Evolutionary conservation across 2,329 filamentous ascomycete species (phyloP).

Genomic region (Aureobasidium sp.): DNA sequence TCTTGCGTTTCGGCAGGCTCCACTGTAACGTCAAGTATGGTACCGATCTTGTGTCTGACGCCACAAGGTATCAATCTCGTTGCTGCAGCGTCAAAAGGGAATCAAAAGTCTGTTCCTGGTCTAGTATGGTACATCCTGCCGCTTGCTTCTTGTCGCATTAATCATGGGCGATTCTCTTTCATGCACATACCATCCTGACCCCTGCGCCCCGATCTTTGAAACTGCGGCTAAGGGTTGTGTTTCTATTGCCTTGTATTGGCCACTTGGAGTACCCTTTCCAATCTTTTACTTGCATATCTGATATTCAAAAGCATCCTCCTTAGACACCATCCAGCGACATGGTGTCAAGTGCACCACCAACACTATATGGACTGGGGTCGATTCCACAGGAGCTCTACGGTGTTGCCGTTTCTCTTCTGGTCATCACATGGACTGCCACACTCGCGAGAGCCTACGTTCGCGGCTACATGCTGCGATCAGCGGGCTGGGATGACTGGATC

Average conservation of each 20-base stretch:
- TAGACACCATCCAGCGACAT: neutral
- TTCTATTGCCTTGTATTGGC: neutral
- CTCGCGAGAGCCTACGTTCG: conserved; percentile 11
- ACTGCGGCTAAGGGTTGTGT: neutral
- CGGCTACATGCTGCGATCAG: neutral
- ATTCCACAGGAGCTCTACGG: neutral
- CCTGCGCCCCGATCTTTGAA: neutral
- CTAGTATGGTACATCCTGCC: neutral
- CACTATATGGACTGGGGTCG: neutral
- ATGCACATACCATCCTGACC: neutral
- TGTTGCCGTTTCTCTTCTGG: neutral
- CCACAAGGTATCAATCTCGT: neutral
- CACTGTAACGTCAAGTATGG: neutral
- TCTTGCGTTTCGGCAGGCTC: neutral
- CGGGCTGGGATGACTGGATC: neutral
- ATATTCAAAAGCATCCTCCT: neutral
- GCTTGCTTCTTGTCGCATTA: neutral
- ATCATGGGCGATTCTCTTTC: neutral
- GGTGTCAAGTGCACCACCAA: neutral
- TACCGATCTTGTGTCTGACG: neutral
- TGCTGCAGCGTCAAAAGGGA: neutral
- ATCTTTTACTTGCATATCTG: neutral
- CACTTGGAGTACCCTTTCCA: neutral
- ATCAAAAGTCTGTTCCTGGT: neutral
- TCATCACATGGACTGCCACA: conserved; percentile 1